Evolutionary conservation across 2,329 filamentous ascomycete species (phyloP).

Genomic region (Claviceps humidiphila): DNA sequence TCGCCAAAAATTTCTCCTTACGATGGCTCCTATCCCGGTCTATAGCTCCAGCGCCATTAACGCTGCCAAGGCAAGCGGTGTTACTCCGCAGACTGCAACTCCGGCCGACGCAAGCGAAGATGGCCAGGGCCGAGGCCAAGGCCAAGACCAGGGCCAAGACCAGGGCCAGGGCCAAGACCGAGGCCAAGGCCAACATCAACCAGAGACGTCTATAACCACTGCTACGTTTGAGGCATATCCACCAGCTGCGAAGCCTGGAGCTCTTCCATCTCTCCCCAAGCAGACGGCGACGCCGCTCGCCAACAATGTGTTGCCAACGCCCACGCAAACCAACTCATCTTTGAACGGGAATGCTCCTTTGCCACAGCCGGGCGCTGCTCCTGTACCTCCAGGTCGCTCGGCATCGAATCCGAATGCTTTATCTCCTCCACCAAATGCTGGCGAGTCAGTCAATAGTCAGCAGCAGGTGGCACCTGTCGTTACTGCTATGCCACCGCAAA

Average conservation of each 20-base stretch:
- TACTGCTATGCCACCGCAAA: conserved; percentile 29
- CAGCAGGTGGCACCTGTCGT: conserved; percentile 14
- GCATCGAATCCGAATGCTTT: conserved; percentile 14
- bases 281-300: conserved; percentile 26
- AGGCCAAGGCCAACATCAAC: conserved; percentile 1
- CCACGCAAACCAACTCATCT: conserved; percentile 21
- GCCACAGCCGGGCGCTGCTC: conserved; percentile 45
- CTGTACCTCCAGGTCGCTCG: conserved; percentile 22
- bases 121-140: not conserved
- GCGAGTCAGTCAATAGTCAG: conserved; percentile 27
- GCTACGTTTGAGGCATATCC: conserved; percentile 19
- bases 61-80: conserved; percentile 37
- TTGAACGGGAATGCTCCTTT: conserved; percentile 30
- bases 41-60: conserved; percentile 47
- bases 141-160: no score
- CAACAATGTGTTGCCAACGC: conserved; percentile 27
- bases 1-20: conserved; percentile 6
- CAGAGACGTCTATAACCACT: not conserved
- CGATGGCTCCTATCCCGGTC: conserved; percentile 49
- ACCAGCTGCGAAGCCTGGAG: conserved; percentile 31
- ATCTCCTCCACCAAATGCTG: conserved; percentile 39
- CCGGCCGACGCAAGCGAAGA: not conserved
- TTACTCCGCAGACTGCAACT: conserved; percentile 30
- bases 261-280: conserved; percentile 28
- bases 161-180: not conserved